Evolutionary conservation across 352 stramenopile species (phyloP).

Genomic region (Globisporangium splendens): DNA sequence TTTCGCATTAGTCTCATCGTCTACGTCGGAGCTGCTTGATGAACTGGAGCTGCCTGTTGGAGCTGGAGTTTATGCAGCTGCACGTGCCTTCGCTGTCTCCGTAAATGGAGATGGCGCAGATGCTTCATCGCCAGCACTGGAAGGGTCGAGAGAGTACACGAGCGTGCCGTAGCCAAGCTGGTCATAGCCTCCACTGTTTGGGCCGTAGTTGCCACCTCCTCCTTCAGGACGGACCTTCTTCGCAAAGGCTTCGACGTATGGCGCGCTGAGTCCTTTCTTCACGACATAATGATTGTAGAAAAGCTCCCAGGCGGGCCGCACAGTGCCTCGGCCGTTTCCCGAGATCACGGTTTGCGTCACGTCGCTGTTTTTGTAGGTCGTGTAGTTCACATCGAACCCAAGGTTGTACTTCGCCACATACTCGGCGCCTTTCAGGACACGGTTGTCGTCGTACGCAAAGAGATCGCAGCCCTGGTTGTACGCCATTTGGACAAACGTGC

Average conservation of each 20-base stretch:
- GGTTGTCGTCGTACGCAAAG: constrained; percentile 20
- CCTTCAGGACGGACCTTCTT: constrained; percentile 13
- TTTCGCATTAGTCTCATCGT: no score
- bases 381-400: constrained; percentile 14
- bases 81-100: not conserved
- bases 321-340: not conserved
- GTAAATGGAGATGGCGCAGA: no score
- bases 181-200: constrained; percentile 18
- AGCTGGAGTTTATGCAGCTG: not conserved
- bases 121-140: no score
- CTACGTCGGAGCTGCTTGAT: no score
- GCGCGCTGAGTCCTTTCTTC: constrained; percentile 11
- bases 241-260: constrained; percentile 10
- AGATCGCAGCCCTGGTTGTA: constrained; percentile 18
- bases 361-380: constrained; percentile 20
- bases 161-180: constrained; percentile 21
- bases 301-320: constrained; percentile 15
- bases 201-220: constrained; percentile 19
- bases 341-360: constrained; percentile 17
- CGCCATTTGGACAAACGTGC: constrained; percentile 18
- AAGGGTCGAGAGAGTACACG: constrained; percentile 10
- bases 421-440: constrained; percentile 16
- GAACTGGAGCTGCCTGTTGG: no score
- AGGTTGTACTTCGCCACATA: constrained; percentile 22
- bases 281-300: constrained; percentile 22